Evolutionary conservation across 1,139 yeast species (phyloP), one percentile per base, ranked within the genome.

Genomic region (Pichia sp.): DNA sequence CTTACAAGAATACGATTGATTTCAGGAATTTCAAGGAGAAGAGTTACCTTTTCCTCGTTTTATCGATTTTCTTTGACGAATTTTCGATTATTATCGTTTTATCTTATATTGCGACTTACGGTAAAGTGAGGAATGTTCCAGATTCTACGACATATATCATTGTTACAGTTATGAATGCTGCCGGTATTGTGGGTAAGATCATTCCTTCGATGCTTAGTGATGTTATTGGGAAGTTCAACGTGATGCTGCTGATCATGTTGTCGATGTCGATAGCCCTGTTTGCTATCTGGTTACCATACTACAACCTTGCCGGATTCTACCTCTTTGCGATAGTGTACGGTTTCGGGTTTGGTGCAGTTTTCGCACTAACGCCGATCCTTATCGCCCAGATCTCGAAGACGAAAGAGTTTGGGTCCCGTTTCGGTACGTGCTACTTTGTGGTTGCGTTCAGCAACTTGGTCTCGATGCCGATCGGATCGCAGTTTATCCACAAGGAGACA

Each of bases 391-490:
- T 82, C 18, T 77, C 85, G 34, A 70, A 70, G 37, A 75, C 81
- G 2, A 76, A 75, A 33, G 72, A 71, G 42, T 80, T 79, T 52
- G 89, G 89, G 23, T 77, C 72, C 52, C 69, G 83, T 22, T 81
- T 77, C 53, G 84, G 88, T 0, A 79, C 84, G 0, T 69, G 80
- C 59, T 80, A 81, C 56, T 77, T 77, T 51, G 65, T 77, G 32
- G 77, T 79, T 35, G 72, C 84, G 9, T 73, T 79, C 52, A 75
- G 76, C 30, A 72, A 75, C 6, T 61, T 80, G 35, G 67, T 71
- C 0, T 69, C 75, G 1, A 62, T 72, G 45, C 80, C 80, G 23
- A 62, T 74, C 33, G 71, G 75, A 3, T 78, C 79, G 34, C 75
- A 74, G 4, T 66, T 73, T 33, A 66, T 68, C 41, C 71, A 70